Evolutionary conservation across 257 asterid genomes (phyloP).

Genomic region (Gentiana macrophylla): DNA sequence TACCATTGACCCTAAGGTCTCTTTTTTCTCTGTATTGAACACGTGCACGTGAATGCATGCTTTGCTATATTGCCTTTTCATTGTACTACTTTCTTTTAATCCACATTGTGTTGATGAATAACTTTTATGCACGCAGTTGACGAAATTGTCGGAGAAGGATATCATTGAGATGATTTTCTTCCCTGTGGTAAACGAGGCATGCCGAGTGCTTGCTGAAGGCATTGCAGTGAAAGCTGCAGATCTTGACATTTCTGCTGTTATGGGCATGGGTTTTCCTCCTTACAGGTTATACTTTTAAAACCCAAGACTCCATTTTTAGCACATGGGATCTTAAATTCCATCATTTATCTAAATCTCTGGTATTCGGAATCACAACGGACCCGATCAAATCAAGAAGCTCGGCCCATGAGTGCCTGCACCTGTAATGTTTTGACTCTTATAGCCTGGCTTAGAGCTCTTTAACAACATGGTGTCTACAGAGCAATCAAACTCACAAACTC

Average conservation of each 20-base stretch:
- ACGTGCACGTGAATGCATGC: background rate
- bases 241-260: constrained; percentile 82
- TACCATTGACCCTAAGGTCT: constrained; percentile 73
- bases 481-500: no score
- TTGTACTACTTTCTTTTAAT: background rate
- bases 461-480: no score
- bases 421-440: no score
- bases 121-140: constrained; percentile 24
- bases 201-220: constrained; percentile 86
- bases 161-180: constrained; percentile 89
- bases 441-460: no score
- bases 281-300: constrained; percentile 41
- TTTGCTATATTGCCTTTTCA: background rate
- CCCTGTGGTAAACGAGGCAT: constrained; percentile 96
- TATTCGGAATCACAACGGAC: constrained; percentile 39
- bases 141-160: constrained; percentile 65
- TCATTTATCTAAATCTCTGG: background rate
- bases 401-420: constrained; percentile 29
- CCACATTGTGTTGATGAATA: background rate
- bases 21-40: background rate
- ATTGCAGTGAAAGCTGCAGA: constrained; percentile 88
- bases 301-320: no score
- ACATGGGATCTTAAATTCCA: no score
- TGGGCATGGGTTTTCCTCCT: constrained; percentile 99
- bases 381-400: constrained; percentile 24